Percentiles rank a stretch among this genome's conserved stretches.
Evolutionary conservation across 2,329 filamentous ascomycete species (phyloP).

Genomic region (Pyrenophora tritici-repentis): DNA sequence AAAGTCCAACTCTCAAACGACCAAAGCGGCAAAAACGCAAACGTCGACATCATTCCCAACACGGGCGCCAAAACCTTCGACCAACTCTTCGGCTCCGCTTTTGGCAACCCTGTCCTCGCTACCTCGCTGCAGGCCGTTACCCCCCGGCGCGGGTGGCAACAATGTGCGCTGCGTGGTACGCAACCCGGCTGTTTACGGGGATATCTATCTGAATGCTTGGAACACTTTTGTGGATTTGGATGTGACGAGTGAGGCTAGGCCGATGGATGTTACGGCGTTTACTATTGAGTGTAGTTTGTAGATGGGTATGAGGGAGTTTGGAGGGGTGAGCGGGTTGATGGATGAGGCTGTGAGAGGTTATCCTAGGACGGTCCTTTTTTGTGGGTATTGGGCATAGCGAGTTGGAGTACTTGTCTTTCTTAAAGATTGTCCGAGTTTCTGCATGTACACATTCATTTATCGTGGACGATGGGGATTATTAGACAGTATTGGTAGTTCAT

Average conservation of each 20-base stretch:
- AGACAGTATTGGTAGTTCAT: too few relatives aligned
- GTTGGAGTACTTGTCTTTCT: too few relatives aligned
- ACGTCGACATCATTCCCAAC: constrained; percentile 8
- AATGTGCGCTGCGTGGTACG: constrained; percentile 3
- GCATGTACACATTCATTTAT: too few relatives aligned
- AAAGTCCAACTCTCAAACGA: constrained; percentile 11
- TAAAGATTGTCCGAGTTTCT: too few relatives aligned
- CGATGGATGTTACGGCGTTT: constrained; percentile 15
- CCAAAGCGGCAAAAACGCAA: constrained; percentile 1
- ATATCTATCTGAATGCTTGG: constrained; percentile 8
- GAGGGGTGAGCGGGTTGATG: too few relatives aligned
- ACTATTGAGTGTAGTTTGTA: constrained; percentile 14
- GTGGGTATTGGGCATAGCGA: too few relatives aligned
- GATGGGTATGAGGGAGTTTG: neutral
- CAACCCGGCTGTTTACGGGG: neutral
- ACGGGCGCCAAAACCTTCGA: neutral
- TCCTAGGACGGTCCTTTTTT: too few relatives aligned
- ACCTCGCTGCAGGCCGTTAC: constrained; percentile 11
- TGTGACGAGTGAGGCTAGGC: constrained; percentile 1
- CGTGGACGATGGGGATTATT: too few relatives aligned
- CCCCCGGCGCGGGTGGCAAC: constrained; percentile 6
- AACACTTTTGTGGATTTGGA: constrained; percentile 22
- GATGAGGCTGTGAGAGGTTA: too few relatives aligned
- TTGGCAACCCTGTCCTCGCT: constrained; percentile 2
- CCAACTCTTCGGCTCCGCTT: constrained; percentile 3